These are phyloP conservation scores for Pleurotus giganteus DNA, from an alignment of 768 basidiomycete genomes.

Conservation along the genomic window DNA sequence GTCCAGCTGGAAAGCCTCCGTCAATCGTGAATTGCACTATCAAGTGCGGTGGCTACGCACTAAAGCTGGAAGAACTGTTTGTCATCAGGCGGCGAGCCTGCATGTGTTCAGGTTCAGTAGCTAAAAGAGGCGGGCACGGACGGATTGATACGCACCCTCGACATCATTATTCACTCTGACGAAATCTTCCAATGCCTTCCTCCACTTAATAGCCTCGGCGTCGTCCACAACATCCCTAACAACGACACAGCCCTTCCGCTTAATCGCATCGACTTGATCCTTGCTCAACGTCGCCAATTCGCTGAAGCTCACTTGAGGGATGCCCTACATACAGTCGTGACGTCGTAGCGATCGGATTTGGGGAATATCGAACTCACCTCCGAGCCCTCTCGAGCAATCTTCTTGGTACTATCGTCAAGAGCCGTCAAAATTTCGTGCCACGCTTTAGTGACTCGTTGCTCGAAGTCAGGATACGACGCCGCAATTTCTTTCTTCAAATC, in stretches of 20 bases:
- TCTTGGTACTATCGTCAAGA: conserved; percentile 42
- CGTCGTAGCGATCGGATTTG: background rate
- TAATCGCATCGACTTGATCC: conserved; percentile 40
- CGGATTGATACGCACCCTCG: conserved; percentile 31
- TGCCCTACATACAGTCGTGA: conserved; percentile 21
- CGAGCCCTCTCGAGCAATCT: conserved; percentile 45
- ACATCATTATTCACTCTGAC: conserved; percentile 46
- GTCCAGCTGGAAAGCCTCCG: conserved; percentile 18
- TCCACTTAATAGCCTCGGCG: conserved; percentile 46
- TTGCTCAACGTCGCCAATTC: conserved; percentile 39
- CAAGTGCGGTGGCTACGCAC: conserved; percentile 26
- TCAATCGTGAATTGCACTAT: background rate
- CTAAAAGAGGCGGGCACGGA: background rate
- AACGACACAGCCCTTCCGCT: conserved; percentile 47
- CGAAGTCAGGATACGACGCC: conserved; percentile 47
- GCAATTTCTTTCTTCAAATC: conserved; percentile 61
- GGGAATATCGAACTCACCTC: conserved; percentile 35
- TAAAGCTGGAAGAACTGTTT: conserved; percentile 63
- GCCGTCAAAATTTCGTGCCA: conserved; percentile 60
- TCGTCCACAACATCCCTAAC: conserved; percentile 49
- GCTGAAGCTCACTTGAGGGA: conserved; percentile 50
- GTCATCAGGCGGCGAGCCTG: conserved; percentile 44
- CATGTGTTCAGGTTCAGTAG: background rate
- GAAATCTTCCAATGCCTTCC: conserved; percentile 45
- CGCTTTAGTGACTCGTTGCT: conserved; percentile 44